Evolutionary conservation across 73 alveolate species (phyloP).

Genomic region (Paramecium sonneborni): DNA sequence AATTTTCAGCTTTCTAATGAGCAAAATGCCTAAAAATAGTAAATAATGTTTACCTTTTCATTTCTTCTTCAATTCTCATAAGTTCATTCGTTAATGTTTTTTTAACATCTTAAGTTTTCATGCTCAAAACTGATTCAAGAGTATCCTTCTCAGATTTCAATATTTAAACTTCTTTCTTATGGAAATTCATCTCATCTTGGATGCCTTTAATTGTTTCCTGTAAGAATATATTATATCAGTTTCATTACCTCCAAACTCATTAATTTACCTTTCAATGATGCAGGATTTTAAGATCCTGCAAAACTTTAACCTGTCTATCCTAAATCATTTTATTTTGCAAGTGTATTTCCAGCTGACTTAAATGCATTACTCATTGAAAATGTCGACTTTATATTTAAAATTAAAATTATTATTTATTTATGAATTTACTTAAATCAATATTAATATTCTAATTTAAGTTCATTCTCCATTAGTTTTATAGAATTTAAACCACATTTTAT

Average conservation of each 20-base stretch:
- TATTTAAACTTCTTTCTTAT: constrained; percentile 89
- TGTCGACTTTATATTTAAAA: not conserved
- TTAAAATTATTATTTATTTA: not conserved
- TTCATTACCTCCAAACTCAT: constrained; percentile 63
- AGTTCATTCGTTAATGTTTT: constrained; percentile 75
- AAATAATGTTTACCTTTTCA: constrained; percentile 73
- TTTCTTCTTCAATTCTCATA: constrained; percentile 94
- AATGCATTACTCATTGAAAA: not conserved
- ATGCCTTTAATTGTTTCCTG: constrained; percentile 88
- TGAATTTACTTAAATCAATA: not conserved
- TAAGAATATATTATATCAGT: not conserved
- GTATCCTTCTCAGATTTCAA: constrained; percentile 93
- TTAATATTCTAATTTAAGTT: not conserved
- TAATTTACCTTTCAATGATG: constrained; percentile 77
- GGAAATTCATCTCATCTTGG: constrained; percentile 93
- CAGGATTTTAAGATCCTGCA: constrained; percentile 74
- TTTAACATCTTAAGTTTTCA: constrained; percentile 95
- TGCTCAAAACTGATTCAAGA: constrained; percentile 88
- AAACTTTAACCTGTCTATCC: constrained; percentile 51
- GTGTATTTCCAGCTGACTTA: constrained; percentile 41
- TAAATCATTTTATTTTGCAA: not conserved
- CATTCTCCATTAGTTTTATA: too few species aligned
- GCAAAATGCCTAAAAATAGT: constrained; percentile 67
- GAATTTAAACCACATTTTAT: too few species aligned
- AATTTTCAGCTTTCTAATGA: constrained; percentile 85